Evolutionary conservation across 768 basidiomycete genomes (phyloP), one percentile per base, ranked within the genome.

Genomic region (Mycena vitilis): DNA sequence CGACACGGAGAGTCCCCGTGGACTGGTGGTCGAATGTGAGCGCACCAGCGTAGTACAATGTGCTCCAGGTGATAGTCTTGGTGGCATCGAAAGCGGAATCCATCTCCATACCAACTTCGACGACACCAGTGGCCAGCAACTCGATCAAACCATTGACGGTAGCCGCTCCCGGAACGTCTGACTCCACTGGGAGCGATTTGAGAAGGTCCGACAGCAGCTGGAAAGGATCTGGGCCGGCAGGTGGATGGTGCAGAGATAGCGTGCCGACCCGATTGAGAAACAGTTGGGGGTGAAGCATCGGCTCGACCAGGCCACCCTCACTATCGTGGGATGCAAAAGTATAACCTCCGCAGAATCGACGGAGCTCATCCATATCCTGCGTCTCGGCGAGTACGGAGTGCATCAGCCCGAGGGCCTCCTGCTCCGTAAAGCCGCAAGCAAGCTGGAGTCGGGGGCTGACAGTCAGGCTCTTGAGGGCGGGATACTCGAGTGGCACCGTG

Each of bases 361-460:
- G 34, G n/a, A 71, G 47, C 23, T 66, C 64, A 5, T 15, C n/a
- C 0, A 56, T n/a, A 42, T 57, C 38, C 15, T 48, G 20, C n/a
- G n/a, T n/a, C n/a, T n/a, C n/a, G n/a, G n/a, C n/a, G n/a, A n/a
- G n/a, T n/a, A n/a, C n/a, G n/a, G n/a, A n/a, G n/a, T n/a, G n/a
- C n/a, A n/a, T n/a, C n/a, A n/a, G n/a, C n/a, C n/a, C n/a, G 16
- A 58, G 54, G 11, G 65, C 47, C 47, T 70, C 60, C 11, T 53
- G 44, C 49, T 60, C 64, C 18, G 69, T 63, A 13, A 70, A 70
- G 22, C 69, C 69, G 30, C 63, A 66, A 20, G 52, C 51, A 44
- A 5, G 12, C 18, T 63, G 55, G 0, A 59, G 45, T 37, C 22
- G 15, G 6, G 60, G 60, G 2, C 5, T 18, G 16, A n/a, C 18